These are phyloP conservation scores for Arthrobotrys sphaeroides DNA, from an alignment of 2,329 filamentous ascomycete genomes.

Conservation along the genomic window DNA sequence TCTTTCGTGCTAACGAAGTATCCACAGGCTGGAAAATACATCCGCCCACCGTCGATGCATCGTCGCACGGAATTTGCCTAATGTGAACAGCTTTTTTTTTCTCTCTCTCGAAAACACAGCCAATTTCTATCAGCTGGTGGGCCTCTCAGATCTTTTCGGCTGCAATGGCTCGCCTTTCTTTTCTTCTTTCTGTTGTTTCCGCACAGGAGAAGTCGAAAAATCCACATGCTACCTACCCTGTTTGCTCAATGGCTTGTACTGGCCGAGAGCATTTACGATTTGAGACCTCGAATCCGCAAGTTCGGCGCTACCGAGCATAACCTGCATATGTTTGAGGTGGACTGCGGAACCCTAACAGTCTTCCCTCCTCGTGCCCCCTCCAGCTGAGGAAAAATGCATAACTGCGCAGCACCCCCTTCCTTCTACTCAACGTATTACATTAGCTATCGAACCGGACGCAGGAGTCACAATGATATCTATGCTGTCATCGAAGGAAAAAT, in stretches of 20 bases:
- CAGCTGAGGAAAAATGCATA: slow-evolving; percentile 45
- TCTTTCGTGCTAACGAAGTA: slow-evolving; percentile 23
- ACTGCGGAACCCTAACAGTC: slow-evolving; percentile 23
- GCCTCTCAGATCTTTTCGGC: slow-evolving; percentile 1
- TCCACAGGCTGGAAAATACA: slow-evolving; percentile 49
- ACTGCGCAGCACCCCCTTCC: slow-evolving; percentile 36
- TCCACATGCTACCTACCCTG: slow-evolving; percentile 26
- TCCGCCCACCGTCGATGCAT: slow-evolving; percentile 46
- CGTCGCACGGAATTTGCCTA: slow-evolving; percentile 49
- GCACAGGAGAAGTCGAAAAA: slow-evolving; percentile 2
- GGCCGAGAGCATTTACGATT: slow-evolving; percentile 21
- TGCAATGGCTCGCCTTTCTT: slow-evolving; percentile 24
- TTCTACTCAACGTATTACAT: slow-evolving; percentile 21
- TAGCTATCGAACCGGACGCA: slow-evolving; percentile 4
- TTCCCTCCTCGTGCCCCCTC: slow-evolving; percentile 10
- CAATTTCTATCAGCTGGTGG: slow-evolving; percentile 31
- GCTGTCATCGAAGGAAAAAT: slow-evolving; percentile 42
- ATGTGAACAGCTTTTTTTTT: slow-evolving; percentile 3
- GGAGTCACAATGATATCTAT: slow-evolving; percentile 42
- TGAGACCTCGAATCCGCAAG: slow-evolving; percentile 35
- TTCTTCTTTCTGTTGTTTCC: slow-evolving; percentile 30
- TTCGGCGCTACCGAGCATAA: slow-evolving; percentile 46
- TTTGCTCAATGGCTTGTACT: slow-evolving; percentile 33
- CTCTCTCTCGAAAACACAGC: not conserved
- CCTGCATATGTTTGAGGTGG: slow-evolving; percentile 35